These are phyloP conservation scores for Termitomyces sp. DNA, from an alignment of 768 basidiomycete genomes.

Conservation along the genomic window DNA sequence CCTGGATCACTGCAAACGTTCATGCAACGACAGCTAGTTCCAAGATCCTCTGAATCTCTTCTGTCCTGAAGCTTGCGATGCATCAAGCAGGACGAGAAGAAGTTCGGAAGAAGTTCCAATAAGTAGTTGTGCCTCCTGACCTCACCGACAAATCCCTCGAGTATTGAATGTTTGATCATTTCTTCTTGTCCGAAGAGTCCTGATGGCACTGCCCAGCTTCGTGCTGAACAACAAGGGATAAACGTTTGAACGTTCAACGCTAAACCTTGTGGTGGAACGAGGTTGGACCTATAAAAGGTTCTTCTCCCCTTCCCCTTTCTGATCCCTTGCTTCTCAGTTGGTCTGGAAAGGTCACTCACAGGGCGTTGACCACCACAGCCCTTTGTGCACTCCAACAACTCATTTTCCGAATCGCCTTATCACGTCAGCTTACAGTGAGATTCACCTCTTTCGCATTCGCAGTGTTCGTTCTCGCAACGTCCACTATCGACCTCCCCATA, in stretches of 20 bases:
- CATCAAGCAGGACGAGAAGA: background rate
- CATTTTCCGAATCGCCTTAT: background rate
- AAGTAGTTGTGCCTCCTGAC: background rate
- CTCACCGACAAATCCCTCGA: background rate
- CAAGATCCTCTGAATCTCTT: background rate
- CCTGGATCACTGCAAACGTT: background rate
- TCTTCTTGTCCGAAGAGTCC: no score
- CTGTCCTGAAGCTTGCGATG: background rate
- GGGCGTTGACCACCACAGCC: conserved; percentile 15
- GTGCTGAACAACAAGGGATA: background rate
- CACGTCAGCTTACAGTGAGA: conserved; percentile 5
- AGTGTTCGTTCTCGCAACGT: conserved; percentile 1
- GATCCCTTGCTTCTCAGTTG: conserved; percentile 13
- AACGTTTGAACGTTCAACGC: no score
- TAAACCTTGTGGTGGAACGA: no score
- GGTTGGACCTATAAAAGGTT: background rate
- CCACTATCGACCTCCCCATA: conserved; percentile 5
- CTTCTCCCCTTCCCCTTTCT: background rate
- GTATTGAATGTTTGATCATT: background rate
- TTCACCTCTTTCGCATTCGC: conserved; percentile 3
- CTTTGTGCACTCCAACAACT: background rate
- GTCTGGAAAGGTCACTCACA: conserved; percentile 11
- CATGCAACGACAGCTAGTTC: background rate
- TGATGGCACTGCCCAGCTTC: background rate
- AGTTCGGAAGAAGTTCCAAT: background rate